Evolutionary conservation across 2,329 filamentous ascomycete species (phyloP).

Genomic region (Ophiosphaerella korrae): DNA sequence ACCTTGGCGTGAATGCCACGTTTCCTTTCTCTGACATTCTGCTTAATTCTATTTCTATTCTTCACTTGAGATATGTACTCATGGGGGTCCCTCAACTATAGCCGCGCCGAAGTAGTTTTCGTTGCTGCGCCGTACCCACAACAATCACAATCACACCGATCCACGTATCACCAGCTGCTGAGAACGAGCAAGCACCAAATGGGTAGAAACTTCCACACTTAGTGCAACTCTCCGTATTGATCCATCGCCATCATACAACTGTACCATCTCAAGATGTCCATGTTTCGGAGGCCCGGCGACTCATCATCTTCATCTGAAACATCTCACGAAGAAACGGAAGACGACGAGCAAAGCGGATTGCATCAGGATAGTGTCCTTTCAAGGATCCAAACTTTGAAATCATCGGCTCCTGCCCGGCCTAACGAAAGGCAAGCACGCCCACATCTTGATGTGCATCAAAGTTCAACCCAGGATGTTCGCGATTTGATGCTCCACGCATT

Average conservation of each 20-base stretch:
- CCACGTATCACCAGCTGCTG: not conserved
- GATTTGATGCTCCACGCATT: constrained; percentile 53
- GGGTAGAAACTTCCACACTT: not conserved
- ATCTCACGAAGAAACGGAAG: constrained; percentile 25
- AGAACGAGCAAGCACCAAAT: not conserved
- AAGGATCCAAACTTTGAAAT: constrained; percentile 36
- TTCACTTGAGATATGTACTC: constrained; percentile 23
- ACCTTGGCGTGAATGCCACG: constrained; percentile 30
- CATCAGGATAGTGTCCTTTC: constrained; percentile 29
- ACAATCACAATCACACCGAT: constrained; percentile 10
- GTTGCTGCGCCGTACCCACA: constrained; percentile 20
- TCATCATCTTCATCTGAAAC: constrained; percentile 38
- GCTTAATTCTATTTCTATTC: constrained; percentile 30
- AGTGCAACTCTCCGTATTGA: not conserved
- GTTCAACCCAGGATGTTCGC: constrained; percentile 33
- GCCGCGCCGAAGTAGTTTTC: constrained; percentile 28
- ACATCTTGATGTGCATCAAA: constrained; percentile 21
- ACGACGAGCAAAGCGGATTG: constrained; percentile 19
- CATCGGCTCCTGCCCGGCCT: constrained; percentile 21
- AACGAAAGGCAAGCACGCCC: constrained; percentile 13
- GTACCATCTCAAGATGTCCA: constrained; percentile 28
- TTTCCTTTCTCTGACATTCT: constrained; percentile 38
- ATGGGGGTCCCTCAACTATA: constrained; percentile 31
- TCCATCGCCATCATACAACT: constrained; percentile 1
- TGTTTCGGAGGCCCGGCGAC: constrained; percentile 43